Percentiles rank a stretch among this genome's conserved stretches.
Evolutionary conservation across 2,329 filamentous ascomycete species (phyloP).

Genomic region (Ceratocystis albifundus): DNA sequence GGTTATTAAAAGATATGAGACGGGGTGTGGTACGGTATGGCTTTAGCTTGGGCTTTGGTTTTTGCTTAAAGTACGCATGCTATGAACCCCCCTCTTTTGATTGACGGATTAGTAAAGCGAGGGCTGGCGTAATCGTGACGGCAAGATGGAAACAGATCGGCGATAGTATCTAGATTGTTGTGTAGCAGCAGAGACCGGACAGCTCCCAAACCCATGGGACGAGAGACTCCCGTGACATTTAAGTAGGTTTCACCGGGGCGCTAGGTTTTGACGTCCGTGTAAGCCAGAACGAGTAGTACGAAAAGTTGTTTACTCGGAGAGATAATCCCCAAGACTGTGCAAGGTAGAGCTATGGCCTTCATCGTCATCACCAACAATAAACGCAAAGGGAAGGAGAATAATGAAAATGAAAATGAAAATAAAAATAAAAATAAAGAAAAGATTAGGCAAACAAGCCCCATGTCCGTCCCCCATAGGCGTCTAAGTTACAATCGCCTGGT

Average conservation of each 20-base stretch:
- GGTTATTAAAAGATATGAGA: background rate
- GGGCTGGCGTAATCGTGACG: background rate
- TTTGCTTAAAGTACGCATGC: too few relatives aligned
- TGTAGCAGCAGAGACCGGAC: constrained; percentile 2
- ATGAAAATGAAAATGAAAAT: background rate
- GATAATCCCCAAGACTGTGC: constrained; percentile 1
- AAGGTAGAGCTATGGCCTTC: constrained; percentile 9
- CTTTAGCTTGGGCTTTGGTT: too few relatives aligned
- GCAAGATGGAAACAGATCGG: background rate
- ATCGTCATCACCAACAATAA: constrained; percentile 8
- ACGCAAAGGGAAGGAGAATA: background rate
- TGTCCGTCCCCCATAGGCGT: background rate
- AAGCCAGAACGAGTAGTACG: constrained; percentile 11
- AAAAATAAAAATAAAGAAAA: background rate
- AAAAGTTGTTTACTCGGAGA: constrained; percentile 4
- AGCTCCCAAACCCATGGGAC: background rate
- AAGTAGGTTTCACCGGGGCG: constrained; percentile 8
- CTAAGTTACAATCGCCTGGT: background rate
- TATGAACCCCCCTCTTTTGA: too few relatives aligned
- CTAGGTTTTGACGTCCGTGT: constrained; percentile 4
- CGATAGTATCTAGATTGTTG: background rate
- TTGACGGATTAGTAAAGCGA: background rate
- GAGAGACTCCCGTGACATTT: constrained; percentile 1
- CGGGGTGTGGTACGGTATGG: background rate
- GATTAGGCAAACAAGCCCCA: background rate